Percentiles rank a stretch among this genome's conserved stretches.
phyloP scores from a whole-genome alignment of 768 basidiomycete species.

The Auricularia sp. region DNA sequence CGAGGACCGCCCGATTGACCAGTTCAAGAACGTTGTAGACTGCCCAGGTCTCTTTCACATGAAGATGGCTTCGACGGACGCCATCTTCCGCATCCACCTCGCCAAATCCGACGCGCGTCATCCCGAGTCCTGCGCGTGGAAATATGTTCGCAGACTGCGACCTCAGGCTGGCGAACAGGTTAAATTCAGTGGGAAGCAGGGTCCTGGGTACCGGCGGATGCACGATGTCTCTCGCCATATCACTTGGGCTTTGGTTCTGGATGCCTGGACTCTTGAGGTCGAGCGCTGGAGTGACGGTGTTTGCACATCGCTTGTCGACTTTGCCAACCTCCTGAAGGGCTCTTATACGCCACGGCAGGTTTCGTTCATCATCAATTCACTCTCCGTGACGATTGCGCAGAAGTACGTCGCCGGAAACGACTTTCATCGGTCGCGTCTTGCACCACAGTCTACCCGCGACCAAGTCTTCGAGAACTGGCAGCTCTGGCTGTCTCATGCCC shows the following conservation, averaged over 20 bases:
- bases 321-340: not conserved
- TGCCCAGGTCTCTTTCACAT: constrained; percentile 27
- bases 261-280: constrained; percentile 19
- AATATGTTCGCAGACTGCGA: constrained; percentile 10
- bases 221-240: constrained; percentile 27
- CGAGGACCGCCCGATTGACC: constrained; percentile 21
- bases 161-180: constrained; percentile 26
- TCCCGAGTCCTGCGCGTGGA: constrained; percentile 7
- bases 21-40: constrained; percentile 25
- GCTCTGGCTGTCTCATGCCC: not conserved
- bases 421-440: not conserved
- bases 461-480: not conserved
- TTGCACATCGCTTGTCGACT: not conserved
- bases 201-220: constrained; percentile 27
- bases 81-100: constrained; percentile 12
- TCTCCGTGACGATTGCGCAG: not conserved
- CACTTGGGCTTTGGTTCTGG: constrained; percentile 18
- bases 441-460: not conserved
- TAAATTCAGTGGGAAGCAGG: constrained; percentile 7
- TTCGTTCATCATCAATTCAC: not conserved
- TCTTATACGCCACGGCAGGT: not conserved
- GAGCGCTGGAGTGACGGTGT: not conserved
- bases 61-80: constrained; percentile 25
- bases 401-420: not conserved
- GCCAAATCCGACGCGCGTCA: constrained; percentile 1